These are phyloP conservation scores for Hanseniaspora mollemarum DNA, from an alignment of 805 yeast genomes.

Conservation along the genomic window DNA sequence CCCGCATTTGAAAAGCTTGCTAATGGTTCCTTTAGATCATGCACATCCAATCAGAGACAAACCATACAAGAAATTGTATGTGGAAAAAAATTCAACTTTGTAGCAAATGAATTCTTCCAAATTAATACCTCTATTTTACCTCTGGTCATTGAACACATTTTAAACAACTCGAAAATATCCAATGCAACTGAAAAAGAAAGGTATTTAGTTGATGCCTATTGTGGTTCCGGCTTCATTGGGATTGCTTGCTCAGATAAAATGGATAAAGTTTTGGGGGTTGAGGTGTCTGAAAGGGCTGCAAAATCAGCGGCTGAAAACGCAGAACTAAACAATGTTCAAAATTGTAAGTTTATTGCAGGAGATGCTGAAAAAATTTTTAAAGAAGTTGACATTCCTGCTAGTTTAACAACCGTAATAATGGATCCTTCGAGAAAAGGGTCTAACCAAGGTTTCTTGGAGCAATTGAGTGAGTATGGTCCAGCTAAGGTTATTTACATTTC, in stretches of 20 bases:
- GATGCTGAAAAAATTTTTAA: slow-evolving; percentile 85
- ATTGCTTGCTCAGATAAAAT: slow-evolving; percentile 74
- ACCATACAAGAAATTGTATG: slow-evolving; percentile 66
- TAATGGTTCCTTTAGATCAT: slow-evolving; percentile 41
- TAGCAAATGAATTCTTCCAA: slow-evolving; percentile 94
- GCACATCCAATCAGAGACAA: slow-evolving; percentile 68
- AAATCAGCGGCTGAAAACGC: slow-evolving; percentile 80
- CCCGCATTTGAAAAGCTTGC: slow-evolving; percentile 28
- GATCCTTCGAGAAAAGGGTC: slow-evolving; percentile 98
- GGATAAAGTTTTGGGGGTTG: slow-evolving; percentile 84
- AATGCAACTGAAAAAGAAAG: slow-evolving; percentile 39
- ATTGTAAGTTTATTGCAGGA: slow-evolving; percentile 78
- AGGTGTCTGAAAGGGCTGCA: slow-evolving; percentile 82
- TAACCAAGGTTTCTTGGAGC: slow-evolving; percentile 75
- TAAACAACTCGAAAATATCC: slow-evolving; percentile 42
- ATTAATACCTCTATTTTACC: slow-evolving; percentile 89
- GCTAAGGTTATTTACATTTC: slow-evolving; percentile 85
- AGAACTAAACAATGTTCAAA: slow-evolving; percentile 55
- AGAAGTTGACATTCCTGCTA: slow-evolving; percentile 61
- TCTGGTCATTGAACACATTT: slow-evolving; percentile 67
- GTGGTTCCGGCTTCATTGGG: slow-evolving; percentile 91
- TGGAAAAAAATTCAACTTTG: slow-evolving; percentile 71
- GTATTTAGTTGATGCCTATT: slow-evolving; percentile 84
- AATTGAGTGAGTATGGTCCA: slow-evolving; percentile 72
- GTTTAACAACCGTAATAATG: slow-evolving; percentile 73